Conservation (phyloP, 225 moss, liverwort and hornwort genomes). For the Takakia lepidozioides region DNA sequence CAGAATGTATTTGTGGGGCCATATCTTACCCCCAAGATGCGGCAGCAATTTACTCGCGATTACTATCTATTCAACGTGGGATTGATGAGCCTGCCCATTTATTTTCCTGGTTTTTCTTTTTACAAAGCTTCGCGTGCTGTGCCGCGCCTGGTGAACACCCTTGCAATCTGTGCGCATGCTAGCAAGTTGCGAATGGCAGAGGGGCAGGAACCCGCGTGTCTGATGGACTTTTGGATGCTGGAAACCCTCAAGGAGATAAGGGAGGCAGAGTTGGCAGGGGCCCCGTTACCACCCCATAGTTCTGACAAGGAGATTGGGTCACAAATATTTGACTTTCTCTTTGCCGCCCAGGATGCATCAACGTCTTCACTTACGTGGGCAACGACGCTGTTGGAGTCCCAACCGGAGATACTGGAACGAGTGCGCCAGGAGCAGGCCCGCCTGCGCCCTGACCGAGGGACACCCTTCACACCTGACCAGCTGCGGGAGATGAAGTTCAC, state of each 20-base stretch:
- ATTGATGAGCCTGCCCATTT: slow-evolving; percentile 60
- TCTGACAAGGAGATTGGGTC: slow-evolving; percentile 60
- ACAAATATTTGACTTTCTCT: slow-evolving; percentile 86
- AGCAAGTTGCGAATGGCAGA: slow-evolving; percentile 58
- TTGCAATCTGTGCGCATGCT: slow-evolving; percentile 39
- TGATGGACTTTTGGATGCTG: slow-evolving; percentile 83
- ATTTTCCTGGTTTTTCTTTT: slow-evolving; percentile 74
- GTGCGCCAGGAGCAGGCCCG: slow-evolving; percentile 45
- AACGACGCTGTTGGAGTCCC: slow-evolving; percentile 43
- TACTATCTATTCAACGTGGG: slow-evolving; percentile 81
- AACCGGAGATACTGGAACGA: slow-evolving; percentile 49
- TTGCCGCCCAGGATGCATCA: slow-evolving; percentile 91
- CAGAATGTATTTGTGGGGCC: slow-evolving; percentile 85
- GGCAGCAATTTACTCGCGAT: slow-evolving; percentile 29
- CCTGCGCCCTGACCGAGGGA: slow-evolving; percentile 18
- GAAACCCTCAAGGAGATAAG: slow-evolving; percentile 69
- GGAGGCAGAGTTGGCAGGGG: slow-evolving; percentile 46
- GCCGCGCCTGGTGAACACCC: slow-evolving; percentile 36
- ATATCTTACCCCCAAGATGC: slow-evolving; percentile 46
- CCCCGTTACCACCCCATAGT: slow-evolving; percentile 57
- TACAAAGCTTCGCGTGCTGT: slow-evolving; percentile 59
- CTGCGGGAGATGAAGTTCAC: slow-evolving; percentile 73
- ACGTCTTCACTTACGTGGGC: slow-evolving; percentile 91
- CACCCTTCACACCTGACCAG: slow-evolving; percentile 47
- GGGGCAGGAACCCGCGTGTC: slow-evolving; percentile 67